phyloP scores from a whole-genome alignment of 768 basidiomycete genomes.

The Mrakia blollopis region DNA sequence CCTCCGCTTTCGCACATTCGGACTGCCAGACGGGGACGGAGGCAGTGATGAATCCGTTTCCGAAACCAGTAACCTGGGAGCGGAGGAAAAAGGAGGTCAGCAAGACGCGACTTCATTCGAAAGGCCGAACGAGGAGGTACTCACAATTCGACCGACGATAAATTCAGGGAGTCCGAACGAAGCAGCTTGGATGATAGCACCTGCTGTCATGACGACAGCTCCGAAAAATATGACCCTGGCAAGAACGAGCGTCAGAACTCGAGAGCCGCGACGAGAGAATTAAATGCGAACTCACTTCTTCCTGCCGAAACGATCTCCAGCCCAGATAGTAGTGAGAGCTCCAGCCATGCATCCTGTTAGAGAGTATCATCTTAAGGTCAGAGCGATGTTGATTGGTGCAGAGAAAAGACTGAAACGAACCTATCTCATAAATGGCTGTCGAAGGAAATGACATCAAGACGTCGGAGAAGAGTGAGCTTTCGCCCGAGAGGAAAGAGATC shows the following conservation, averaged over 20 bases:
- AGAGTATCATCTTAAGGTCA: no score
- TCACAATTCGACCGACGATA: conserved; percentile 53
- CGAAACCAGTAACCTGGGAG: conserved; percentile 53
- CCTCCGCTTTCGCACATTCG: conserved; percentile 60
- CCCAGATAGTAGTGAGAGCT: conserved; percentile 56
- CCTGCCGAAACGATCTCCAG: conserved; percentile 47
- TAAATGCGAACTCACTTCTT: conserved; percentile 42
- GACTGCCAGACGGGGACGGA: conserved; percentile 63
- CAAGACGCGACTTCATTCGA: background rate
- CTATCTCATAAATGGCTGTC: conserved; percentile 53
- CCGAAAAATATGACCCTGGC: conserved; percentile 29
- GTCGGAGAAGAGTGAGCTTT: background rate
- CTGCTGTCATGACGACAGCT: conserved; percentile 37
- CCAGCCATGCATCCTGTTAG: conserved; percentile 52
- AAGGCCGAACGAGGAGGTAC: conserved; percentile 32
- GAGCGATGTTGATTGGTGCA: no score
- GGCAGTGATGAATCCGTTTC: conserved; percentile 63
- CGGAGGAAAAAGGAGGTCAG: no score
- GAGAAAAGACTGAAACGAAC: conserved; percentile 34
- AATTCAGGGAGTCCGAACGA: conserved; percentile 59
- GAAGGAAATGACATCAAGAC: no score
- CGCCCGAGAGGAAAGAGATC: background rate
- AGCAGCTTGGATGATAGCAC: conserved; percentile 40
- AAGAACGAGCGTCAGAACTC: background rate
- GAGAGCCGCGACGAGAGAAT: conserved; percentile 28